Evolutionary conservation across 805 yeast genomes (phyloP).

Genomic region (Yarrowia deformans): DNA sequence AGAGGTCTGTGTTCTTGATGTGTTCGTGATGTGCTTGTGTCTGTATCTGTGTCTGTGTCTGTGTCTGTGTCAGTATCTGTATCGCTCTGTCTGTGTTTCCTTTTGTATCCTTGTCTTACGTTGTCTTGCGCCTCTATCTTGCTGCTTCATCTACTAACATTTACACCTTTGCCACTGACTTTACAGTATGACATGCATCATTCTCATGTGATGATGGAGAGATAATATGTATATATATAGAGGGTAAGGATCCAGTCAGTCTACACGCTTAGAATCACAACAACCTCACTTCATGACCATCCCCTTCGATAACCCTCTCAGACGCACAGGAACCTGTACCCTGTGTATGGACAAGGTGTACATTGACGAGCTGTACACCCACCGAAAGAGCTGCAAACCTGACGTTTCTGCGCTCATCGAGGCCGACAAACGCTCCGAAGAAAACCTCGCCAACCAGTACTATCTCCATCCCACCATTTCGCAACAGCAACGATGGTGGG

Average conservation of each 20-base stretch:
- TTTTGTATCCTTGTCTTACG: too few relatives aligned
- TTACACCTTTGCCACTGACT: too few relatives aligned
- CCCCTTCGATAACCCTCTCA: background rate
- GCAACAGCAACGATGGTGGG: conserved; percentile 27
- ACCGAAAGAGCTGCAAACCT: background rate
- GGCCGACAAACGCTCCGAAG: background rate
- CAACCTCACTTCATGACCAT: background rate
- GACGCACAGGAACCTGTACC: conserved; percentile 6
- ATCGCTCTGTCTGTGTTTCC: too few relatives aligned
- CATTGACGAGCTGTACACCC: conserved; percentile 14
- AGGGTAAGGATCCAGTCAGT: too few relatives aligned
- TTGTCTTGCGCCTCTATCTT: too few relatives aligned
- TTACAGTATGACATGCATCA: too few relatives aligned
- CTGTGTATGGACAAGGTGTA: conserved; percentile 15
- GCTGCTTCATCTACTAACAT: too few relatives aligned
- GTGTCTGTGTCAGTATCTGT: too few relatives aligned
- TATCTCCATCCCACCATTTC: conserved; percentile 11
- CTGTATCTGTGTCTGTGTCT: too few relatives aligned
- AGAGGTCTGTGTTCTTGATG: too few relatives aligned
- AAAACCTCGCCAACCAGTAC: background rate
- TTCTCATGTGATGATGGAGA: background rate
- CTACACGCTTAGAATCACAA: background rate
- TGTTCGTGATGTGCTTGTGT: too few relatives aligned
- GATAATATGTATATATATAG: background rate
- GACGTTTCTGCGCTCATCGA: background rate